A percentile compares a stretch with the other conserved stretches of the same genome.
phyloP scores from a whole-genome alignment of 2,329 filamentous ascomycete species.

The Samsoniella hepiali region DNA sequence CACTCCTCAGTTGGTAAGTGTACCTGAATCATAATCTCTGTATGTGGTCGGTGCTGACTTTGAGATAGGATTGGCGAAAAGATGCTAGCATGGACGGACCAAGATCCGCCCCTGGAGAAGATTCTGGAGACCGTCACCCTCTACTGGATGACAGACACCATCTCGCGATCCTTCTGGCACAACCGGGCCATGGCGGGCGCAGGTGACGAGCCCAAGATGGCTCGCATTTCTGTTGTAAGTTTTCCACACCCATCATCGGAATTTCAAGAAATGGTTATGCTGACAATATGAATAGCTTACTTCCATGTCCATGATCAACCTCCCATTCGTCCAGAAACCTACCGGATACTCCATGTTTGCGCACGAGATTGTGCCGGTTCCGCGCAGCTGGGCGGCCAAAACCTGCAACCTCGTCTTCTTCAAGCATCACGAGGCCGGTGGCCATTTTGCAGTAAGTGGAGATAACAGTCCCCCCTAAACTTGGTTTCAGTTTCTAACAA shows the following conservation, averaged over 20 bases:
- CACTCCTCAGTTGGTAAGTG: conserved; percentile 50
- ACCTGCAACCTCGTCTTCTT: conserved; percentile 38
- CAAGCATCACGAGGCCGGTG: conserved; percentile 22
- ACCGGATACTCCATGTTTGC: conserved; percentile 46
- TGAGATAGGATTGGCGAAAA: conserved; percentile 51
- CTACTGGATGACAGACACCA: conserved; percentile 54
- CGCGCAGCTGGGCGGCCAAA: conserved; percentile 32
- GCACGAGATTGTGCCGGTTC: conserved; percentile 38
- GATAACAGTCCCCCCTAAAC: not conserved
- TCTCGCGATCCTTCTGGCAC: conserved; percentile 46
- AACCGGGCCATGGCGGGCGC: conserved; percentile 35
- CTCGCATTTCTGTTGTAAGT: conserved; percentile 20
- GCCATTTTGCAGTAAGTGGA: conserved; percentile 21
- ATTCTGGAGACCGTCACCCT: conserved; percentile 50
- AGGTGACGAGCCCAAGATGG: conserved; percentile 26
- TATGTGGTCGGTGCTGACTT: not conserved
- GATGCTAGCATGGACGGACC: conserved; percentile 51
- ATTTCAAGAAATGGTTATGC: not conserved
- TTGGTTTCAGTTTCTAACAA: conserved; percentile 16
- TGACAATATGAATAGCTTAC: conserved; percentile 12
- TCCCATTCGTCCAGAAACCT: conserved; percentile 36
- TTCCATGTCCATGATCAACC: conserved; percentile 10
- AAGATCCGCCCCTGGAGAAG: conserved; percentile 36
- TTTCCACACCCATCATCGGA: not conserved
- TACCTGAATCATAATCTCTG: not conserved